Base-by-base conservation (phyloP, 2,329 filamentous ascomycete species). In the Sphaerulina musiva region DNA sequence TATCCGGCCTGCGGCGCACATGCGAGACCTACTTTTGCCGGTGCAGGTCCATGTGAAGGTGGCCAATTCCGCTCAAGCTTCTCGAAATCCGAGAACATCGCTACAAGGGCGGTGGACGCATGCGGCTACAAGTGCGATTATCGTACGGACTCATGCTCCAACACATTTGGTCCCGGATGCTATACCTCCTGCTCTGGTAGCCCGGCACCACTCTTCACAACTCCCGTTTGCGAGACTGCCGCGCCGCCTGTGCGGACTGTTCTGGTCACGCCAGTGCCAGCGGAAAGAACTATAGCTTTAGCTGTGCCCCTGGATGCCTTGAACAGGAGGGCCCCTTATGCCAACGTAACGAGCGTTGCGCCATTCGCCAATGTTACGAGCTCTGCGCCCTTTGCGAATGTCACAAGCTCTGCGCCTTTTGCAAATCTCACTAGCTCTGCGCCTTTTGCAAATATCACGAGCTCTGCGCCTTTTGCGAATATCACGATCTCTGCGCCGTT, bases 161-260 rank as follows among this genome's bases (percentile, higher is more conserved):
- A 62, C 41, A 62, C 59, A 10, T 63, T 55, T 50, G 60, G 60
- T 6, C 57, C 59, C 3, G 60, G 60, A 8, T 62, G 60, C 36
- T 62, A 56, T 29, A 57, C 59, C 8, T 47, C 17, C 14, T 62
- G 59, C 45, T 47, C 57, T 2, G 57, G 54, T 6, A 38, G 39
- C 14, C 31, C 54, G 6, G 44, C 40, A 38, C 57, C 59, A 8
- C 51, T 31, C n/a, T 61, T 54, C 42, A 61, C 53, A 14, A 56
- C 45, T 26, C 60, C 60, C 6, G 36, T 45, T 31, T 60, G 58
- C 48, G 46, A 50, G 31, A 43, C 42, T 20, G 34, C 40, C 17
- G 36, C 17, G 12, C 44, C 40, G 9, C 48, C 41, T 20, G 48
- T 29, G 3, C 40, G 43, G 41, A 51, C 41, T 9, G 41, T 51